Base-by-base conservation (phyloP, 306 rosid genomes). In the Vicia villosa region DNA sequence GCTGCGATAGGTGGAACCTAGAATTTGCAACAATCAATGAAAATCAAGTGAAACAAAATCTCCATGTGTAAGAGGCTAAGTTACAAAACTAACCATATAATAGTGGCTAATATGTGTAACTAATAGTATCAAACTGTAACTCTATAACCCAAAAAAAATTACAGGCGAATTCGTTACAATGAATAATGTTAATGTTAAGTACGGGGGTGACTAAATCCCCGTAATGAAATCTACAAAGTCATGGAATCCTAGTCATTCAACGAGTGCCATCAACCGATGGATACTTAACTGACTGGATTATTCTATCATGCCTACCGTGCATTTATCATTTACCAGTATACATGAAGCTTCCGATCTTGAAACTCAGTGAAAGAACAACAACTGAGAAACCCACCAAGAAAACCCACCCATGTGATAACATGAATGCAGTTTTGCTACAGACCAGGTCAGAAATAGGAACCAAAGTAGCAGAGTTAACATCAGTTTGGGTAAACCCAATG, bases 271-370 rank as follows among this genome's bases (percentile, higher is more conserved):
- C n/a, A 11, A 36, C 38, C 70, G 14, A 66, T 26, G 22, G 28
- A 75, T 42, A 49, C 66, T 65, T 41, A 32, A 63, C 67, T 63
- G 45, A 36, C 51, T 14, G 63, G 58, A 49, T 19, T 55, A 66
- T 15, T 62, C 61, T 40, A 62, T 37, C 55, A 38, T 36, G 57
- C 75, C 69, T 57, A 38, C 73, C 59, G 8, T 12, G 60, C 30
- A 40, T 20, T 50, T 17, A 46, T 66, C 65, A 67, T 71, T 83
- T 80, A 71, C 85, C 80, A 57, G 79, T 75, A 75, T 51, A 85
- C 75, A 90, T 77, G 81, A 63, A 75, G 81, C 89, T 84, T 54
- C 89, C 92, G 14, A 88, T 78, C 85, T 88, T 90, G 83, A 55
- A 85, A 74, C 86, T 88, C 63, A 87, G 57, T 3, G 91, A 85